Base-by-base conservation (phyloP, 2,329 filamentous ascomycete species). In the Microcera coccophila region DNA sequence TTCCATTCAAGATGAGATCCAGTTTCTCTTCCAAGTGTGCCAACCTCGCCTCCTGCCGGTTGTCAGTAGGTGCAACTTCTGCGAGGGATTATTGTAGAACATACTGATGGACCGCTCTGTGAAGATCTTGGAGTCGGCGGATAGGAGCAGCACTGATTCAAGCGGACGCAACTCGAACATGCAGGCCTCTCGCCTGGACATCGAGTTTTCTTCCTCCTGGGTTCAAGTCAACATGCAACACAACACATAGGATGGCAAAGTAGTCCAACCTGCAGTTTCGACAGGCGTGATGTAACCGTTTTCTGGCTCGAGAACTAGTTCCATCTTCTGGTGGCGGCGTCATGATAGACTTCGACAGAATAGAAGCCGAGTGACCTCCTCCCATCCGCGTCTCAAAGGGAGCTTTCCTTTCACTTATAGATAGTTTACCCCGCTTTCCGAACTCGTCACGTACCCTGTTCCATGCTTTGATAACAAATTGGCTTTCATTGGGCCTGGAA, bases 1-100 rank as follows among this genome's bases (percentile, higher is more conserved):
- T 67, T 41, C 71, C 70, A 36, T 62, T 74, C 16, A 76, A 58
- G 40, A 76, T 62, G 44, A 70, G 67, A 57, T 76, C 72, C 36
- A 76, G 65, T 54, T 76, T 76, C 58, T 75, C 72, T 59, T 76
- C 73, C 31, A 76, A 51, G 38, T 71, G 68, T 12, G 71, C 71
- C n/a, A 76, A 60, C 49, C 73, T 65, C 54, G 76, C 73, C 49
- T 73, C 71, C 73, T 76, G 50, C 38, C 39, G 19, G 52, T 42
- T 29, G 54, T 59, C 47, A 57, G 42, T 32, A 50, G 44, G 28
- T 36, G 37, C 31, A 18, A 15, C 34, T 18, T 12, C 38, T 5
- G 3, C 39, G 26, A 35, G 17, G 19, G 28, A 11, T 37, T 42
- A 36, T 35, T 26, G 16, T 39, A 21, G 29, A 42, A 61, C 62